These are phyloP conservation scores for Xylaria sp. DNA, from an alignment of 2,329 filamentous ascomycete genomes.

Conservation along the genomic window DNA sequence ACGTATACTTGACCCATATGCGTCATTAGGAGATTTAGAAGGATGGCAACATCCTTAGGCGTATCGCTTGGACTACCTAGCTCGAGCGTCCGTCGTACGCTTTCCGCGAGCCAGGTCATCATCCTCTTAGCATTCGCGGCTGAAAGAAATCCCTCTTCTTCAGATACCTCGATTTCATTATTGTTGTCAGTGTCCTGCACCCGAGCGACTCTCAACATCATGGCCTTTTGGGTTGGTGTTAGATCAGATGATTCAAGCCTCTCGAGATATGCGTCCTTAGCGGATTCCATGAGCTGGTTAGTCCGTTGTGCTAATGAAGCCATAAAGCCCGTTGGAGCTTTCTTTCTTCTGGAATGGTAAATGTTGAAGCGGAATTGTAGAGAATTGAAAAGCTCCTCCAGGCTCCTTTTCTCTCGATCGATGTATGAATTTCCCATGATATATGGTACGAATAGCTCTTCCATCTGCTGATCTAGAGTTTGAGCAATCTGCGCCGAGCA, in stretches of 20 bases:
- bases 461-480: conserved; percentile 78
- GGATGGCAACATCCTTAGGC: conserved; percentile 88
- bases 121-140: conserved; percentile 94
- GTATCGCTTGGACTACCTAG: conserved; percentile 89
- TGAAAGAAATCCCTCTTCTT: conserved; percentile 86
- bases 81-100: conserved; percentile 89
- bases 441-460: conserved; percentile 80
- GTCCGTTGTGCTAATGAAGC: conserved; percentile 89
- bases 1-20: conserved; percentile 88
- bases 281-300: conserved; percentile 86
- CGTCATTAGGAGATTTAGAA: conserved; percentile 83
- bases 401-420: conserved; percentile 72
- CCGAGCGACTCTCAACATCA: conserved; percentile 89
- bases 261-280: conserved; percentile 90
- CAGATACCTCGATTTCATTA: conserved; percentile 88
- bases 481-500: conserved; percentile 85
- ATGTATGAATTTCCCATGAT: conserved; percentile 76
- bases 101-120: conserved; percentile 97
- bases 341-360: conserved; percentile 90
- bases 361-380: conserved; percentile 95
- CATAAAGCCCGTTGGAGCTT: conserved; percentile 90
- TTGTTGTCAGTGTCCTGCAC: conserved; percentile 79
- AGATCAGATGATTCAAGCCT: conserved; percentile 89
- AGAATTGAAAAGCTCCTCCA: conserved; percentile 88
- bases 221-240: conserved; percentile 85